Conservation (phyloP, 1,284 basidiomycete genomes). For the Melanopsichium pennsylvanicum region DNA sequence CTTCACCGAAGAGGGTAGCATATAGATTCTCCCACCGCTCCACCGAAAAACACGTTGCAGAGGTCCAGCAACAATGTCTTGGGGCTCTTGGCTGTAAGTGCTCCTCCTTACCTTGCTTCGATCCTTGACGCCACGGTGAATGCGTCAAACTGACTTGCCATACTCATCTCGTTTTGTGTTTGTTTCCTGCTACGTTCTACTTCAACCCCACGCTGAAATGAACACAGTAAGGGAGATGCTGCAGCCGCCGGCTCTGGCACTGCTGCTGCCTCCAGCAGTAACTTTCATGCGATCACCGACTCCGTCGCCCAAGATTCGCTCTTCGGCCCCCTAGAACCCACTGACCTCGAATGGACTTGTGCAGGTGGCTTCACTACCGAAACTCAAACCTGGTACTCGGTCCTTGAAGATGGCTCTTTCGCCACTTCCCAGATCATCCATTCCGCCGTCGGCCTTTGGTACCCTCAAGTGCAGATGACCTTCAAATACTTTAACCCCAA, state of each 20-base stretch:
- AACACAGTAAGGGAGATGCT: conserved; percentile 32
- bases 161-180: background rate
- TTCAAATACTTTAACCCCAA: conserved; percentile 86
- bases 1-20: no score
- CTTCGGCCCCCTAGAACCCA: conserved; percentile 74
- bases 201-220: no score
- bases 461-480: conserved; percentile 92
- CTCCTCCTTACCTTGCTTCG: background rate
- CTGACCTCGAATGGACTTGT: conserved; percentile 84
- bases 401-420: conserved; percentile 81
- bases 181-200: background rate
- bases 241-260: conserved; percentile 12
- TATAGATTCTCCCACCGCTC: no score
- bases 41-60: no score
- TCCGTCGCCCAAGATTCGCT: conserved; percentile 67
- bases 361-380: conserved; percentile 85
- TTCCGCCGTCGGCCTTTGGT: conserved; percentile 89
- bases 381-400: conserved; percentile 88
- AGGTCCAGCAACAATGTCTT: conserved; percentile 48
- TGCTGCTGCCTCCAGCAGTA: conserved; percentile 40
- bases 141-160: background rate
- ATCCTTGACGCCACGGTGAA: no score
- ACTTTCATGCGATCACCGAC: conserved; percentile 62
- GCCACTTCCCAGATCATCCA: conserved; percentile 94
- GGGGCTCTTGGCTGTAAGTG: conserved; percentile 63